Evolutionary conservation across 2,329 filamentous ascomycete species (phyloP), one percentile per base, ranked within the genome.

Genomic region (Pseudocercospora musae): DNA sequence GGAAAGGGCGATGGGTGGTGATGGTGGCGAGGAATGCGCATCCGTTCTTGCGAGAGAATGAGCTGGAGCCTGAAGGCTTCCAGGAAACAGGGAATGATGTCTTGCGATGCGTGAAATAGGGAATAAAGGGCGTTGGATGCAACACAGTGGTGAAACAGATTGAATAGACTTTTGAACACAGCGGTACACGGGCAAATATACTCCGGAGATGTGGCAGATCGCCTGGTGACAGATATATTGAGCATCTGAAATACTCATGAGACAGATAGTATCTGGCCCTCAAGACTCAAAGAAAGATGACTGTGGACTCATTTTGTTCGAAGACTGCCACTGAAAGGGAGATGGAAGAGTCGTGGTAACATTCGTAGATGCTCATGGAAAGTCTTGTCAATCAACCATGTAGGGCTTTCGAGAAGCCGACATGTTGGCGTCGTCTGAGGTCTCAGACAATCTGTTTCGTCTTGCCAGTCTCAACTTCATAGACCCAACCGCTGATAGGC

Each of bases 391-490:
- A 40, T 18, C 37, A 40, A 8, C 18, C 15, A 1, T 18, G 15
- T 18, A 40, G 37, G 13, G 15, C 13, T 6, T 40, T 40, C 2
- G 13, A 15, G 13, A 37, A n/a, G 33, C 33, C 33, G 15, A 40
- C 15, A 40, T 40, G 37, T 40, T 4, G 37, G 15, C 37, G 15
- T n/a, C 37, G 37, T 6, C 33, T 66, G 58, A 83, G 46, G 37
- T 6, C 33, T 66, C 59, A 83, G 46, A 79, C 77, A 52, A 87
- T 77, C 58, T 76, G 78, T 66, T 78, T 81, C 54, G 83, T 81
- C 74, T 80, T 87, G 0, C 90, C 90, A 0, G 85, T 91, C 79
- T 90, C 86, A 46, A 93, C 88, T 70, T 92, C 87, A 77, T 92
- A 93, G 1, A 93, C 77, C 85, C 89, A 94, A 0, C 90, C 90